Evolutionary conservation across 768 basidiomycete species (phyloP), one percentile per base, ranked within the genome.

Genomic region (Mycena vulgaris): DNA sequence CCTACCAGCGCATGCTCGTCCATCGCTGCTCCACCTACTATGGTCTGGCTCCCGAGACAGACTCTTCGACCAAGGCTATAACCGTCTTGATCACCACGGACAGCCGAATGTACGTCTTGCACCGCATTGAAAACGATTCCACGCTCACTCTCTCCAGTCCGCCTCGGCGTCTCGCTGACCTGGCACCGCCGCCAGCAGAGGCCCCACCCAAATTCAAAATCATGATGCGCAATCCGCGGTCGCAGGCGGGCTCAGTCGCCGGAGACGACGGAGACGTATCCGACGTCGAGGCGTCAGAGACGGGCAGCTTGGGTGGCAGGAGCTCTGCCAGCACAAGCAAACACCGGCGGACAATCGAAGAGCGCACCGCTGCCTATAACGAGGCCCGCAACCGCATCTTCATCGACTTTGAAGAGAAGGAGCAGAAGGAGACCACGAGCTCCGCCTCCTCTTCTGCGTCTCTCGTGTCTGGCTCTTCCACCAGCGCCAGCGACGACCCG

Each of bases 301-400:
- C 92, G 13, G 93, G 93, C n/a, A 94, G 93, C 77, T 78, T 90
- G 25, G 92, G 92, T 61, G 90, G 89, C 23, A 87, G 90, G 57
- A 92, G 92, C 78, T 92, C 86, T 75, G 83, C 87, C 58, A 88
- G 87, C 73, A 80, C 83, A 69, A 87, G 80, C 75, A 94, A 92
- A 83, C 90, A 92, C 76, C 87, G 87, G 33, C 89, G 90, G 83
- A 95, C 95, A 2, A 90, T 96, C 27, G 92, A 93, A 75, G 91
- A 96, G 78, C 92, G 95, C 35, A 94, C 93, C 76, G 95, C 93
- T 0, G 95, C 94, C n/a, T 96, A 96, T 74, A 93, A 93, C 61
- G 91, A 94, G 79, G 95, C 95, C 31, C 89, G 95, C 52, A 92
- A 90, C 40, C 89, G 95, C 64, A 96, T 96, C 73, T 96, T 96